Evolutionary conservation across 352 stramenopile species (phyloP).

Genomic region (Globisporangium ultimum): DNA sequence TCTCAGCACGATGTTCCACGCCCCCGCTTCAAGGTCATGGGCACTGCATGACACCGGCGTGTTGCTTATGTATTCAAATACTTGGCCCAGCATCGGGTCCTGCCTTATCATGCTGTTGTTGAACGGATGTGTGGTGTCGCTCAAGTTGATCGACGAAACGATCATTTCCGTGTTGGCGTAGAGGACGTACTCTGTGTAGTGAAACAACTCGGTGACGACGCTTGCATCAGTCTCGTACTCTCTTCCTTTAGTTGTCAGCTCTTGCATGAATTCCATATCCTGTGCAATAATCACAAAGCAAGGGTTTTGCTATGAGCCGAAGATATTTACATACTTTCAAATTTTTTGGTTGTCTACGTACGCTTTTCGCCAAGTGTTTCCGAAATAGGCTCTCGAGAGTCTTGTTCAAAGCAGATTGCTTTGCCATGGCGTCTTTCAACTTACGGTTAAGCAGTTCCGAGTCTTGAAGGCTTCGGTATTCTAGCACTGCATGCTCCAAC

Average conservation of each 20-base stretch:
- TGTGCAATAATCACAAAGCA: too few species aligned
- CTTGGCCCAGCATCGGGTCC: not conserved
- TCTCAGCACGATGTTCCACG: not conserved
- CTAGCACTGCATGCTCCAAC: slow-evolving; percentile 29
- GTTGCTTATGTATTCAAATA: not conserved
- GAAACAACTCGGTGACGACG: not conserved
- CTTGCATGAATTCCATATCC: too few species aligned
- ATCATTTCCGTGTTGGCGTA: not conserved
- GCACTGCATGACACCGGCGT: slow-evolving; percentile 2
- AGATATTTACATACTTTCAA: too few species aligned
- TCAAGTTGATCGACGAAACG: not conserved
- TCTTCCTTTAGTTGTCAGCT: not conserved
- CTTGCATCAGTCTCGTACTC: not conserved
- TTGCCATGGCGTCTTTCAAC: slow-evolving; percentile 31
- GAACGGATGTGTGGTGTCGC: not conserved
- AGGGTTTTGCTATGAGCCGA: too few species aligned
- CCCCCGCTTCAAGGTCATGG: not conserved
- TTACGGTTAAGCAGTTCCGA: slow-evolving; percentile 36
- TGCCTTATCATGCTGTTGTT: not conserved
- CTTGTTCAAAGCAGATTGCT: slow-evolving; percentile 39
- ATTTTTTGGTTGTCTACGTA: not conserved
- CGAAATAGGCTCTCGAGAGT: slow-evolving; percentile 13
- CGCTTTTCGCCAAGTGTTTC: not conserved
- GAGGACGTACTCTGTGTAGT: not conserved
- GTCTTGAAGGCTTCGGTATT: slow-evolving; percentile 31